These are phyloP conservation scores for Saprolegnia parasitica DNA, from an alignment of 352 stramenopile genomes.

Conservation along the genomic window DNA sequence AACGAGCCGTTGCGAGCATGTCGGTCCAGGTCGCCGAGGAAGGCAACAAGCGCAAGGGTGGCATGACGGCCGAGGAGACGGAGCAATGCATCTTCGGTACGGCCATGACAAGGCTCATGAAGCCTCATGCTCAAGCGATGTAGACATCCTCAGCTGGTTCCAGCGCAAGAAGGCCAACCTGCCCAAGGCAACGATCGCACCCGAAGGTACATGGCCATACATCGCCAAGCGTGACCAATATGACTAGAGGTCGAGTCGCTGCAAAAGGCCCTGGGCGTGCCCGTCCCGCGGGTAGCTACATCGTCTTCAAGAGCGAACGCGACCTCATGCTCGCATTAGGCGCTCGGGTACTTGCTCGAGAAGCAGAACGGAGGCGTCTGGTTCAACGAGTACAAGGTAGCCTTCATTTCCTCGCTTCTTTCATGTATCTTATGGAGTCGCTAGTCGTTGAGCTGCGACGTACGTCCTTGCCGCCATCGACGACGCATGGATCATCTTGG, in stretches of 20 bases:
- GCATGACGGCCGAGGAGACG: slow-evolving; percentile 71
- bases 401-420: neutral
- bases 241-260: slow-evolving; percentile 62
- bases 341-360: slow-evolving; percentile 54
- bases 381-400: slow-evolving; percentile 76
- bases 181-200: slow-evolving; percentile 40
- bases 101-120: neutral
- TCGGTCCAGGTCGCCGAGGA: slow-evolving; percentile 69
- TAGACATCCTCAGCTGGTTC: slow-evolving; percentile 84
- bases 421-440: neutral
- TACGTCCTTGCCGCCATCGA: slow-evolving; percentile 29
- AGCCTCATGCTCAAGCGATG: neutral
- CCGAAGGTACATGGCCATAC: slow-evolving; percentile 34
- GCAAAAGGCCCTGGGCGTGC: slow-evolving; percentile 55
- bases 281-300: slow-evolving; percentile 4
- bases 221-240: neutral
- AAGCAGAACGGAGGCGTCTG: slow-evolving; percentile 77
- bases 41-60: slow-evolving; percentile 66
- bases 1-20: slow-evolving; percentile 36
- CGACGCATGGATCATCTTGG: neutral
- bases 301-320: neutral
- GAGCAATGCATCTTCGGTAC: slow-evolving; percentile 77
- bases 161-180: slow-evolving; percentile 64
- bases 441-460: slow-evolving; percentile 55
- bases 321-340: slow-evolving; percentile 30